Conservation (phyloP, 768 basidiomycete species). For the Naganishia kalamii region DNA sequence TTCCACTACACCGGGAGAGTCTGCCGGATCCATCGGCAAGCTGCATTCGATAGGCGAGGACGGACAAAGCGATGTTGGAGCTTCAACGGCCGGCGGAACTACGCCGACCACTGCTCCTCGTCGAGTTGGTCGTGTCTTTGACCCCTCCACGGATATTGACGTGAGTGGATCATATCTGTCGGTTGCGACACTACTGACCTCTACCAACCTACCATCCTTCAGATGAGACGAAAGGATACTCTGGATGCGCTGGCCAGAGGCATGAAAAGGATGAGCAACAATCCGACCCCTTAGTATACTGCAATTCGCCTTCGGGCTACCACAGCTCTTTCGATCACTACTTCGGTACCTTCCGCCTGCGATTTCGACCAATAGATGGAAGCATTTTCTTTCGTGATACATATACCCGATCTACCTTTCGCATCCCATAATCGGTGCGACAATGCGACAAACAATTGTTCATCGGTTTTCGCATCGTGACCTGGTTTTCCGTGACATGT, state of each 20-base stretch:
- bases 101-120: background rate
- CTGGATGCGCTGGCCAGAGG: constrained; percentile 12
- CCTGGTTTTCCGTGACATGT: too few relatives aligned
- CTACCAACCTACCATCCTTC: background rate
- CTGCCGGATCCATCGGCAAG: background rate
- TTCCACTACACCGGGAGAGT: background rate
- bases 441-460: too few relatives aligned
- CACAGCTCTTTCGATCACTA: too few relatives aligned
- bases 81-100: background rate
- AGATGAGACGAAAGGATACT: constrained; percentile 15
- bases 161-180: background rate
- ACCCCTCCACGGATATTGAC: constrained; percentile 13
- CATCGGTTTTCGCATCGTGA: too few relatives aligned
- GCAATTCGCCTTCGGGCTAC: too few relatives aligned
- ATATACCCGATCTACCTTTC: too few relatives aligned
- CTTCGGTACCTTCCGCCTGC: too few relatives aligned
- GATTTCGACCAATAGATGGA: too few relatives aligned
- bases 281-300: constrained; percentile 3
- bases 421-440: too few relatives aligned
- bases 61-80: background rate
- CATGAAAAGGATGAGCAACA: constrained; percentile 11
- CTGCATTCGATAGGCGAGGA: background rate
- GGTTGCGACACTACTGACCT: background rate
- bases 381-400: too few relatives aligned
- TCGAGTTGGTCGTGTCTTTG: constrained; percentile 11